Evolutionary conservation across 2,329 filamentous ascomycete species (phyloP).

Genomic region (Ceratocystis eucalypticola): DNA sequence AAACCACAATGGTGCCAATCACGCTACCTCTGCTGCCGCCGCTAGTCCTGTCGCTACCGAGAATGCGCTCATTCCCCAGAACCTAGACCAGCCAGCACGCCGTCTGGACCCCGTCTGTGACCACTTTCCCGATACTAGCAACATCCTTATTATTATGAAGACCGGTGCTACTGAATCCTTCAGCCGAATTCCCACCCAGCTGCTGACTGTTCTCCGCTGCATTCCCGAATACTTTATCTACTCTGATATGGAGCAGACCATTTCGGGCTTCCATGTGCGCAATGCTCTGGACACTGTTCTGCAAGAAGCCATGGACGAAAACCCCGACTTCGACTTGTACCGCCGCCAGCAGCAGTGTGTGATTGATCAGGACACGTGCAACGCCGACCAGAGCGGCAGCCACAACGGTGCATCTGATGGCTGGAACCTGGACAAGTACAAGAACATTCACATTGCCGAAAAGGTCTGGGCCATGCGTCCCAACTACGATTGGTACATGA

Average conservation of each 20-base stretch:
- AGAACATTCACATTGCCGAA: slow-evolving; percentile 46
- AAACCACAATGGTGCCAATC: neutral
- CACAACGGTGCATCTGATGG: slow-evolving; percentile 26
- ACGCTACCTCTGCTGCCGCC: slow-evolving; percentile 1
- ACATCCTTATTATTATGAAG: slow-evolving; percentile 41
- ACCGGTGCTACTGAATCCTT: slow-evolving; percentile 43
- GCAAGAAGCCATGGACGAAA: slow-evolving; percentile 31
- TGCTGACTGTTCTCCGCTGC: slow-evolving; percentile 40
- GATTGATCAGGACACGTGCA: slow-evolving; percentile 34
- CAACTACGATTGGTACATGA: slow-evolving; percentile 45
- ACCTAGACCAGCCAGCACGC: slow-evolving; percentile 19
- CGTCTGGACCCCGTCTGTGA: slow-evolving; percentile 26
- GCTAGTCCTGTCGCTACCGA: slow-evolving; percentile 2
- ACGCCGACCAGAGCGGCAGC: slow-evolving; percentile 24
- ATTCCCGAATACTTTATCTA: slow-evolving; percentile 42
- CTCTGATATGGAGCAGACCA: slow-evolving; percentile 39
- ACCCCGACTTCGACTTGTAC: slow-evolving; percentile 40
- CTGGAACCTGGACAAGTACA: slow-evolving; percentile 49
- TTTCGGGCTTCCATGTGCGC: slow-evolving; percentile 33
- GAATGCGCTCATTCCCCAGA: slow-evolving; percentile 10
- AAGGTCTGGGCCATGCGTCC: slow-evolving; percentile 39
- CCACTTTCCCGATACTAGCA: slow-evolving; percentile 32
- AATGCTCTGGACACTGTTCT: slow-evolving; percentile 36
- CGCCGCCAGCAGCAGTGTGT: slow-evolving; percentile 33
- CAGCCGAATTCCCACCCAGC: slow-evolving; percentile 39